Base-by-base conservation (phyloP, 495 filamentous ascomycete genomes). In the Wilcoxina mikolae region DNA sequence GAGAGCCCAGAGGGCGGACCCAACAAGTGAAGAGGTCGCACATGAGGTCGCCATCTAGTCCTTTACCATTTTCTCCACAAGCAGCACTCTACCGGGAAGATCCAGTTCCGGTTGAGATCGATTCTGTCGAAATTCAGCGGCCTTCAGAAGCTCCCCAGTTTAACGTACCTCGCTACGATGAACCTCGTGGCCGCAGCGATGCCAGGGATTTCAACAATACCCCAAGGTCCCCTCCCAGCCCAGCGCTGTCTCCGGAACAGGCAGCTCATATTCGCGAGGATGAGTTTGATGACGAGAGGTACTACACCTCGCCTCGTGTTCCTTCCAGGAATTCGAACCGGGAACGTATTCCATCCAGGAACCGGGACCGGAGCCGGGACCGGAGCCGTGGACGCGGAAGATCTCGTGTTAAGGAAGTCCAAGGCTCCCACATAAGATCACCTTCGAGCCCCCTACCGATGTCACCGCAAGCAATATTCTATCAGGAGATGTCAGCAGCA, bases 391-490 rank as follows among this genome's bases (percentile, higher is more conserved):
- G 20, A 3, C 4, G 26, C 10, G 26, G 39, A 4, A 15, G 53
- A n/a, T 17, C 27, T 38, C 3, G 38, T 20, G 25, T 29, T 3
- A 26, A 27, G 15, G 25, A 54, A 4, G 18, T 29, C 3, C 26
- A 54, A 20, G 38, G 18, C 10, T 64, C 60, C 23, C 53, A 67
- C 26, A 68, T 72, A 29, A 69, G 83, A 44, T 95, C 88, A 2
- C 86, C 88, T 23, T 85, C 87, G 0, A 87, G 83, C 2, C 86
- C 88, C 15, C 67, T 86, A 33, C 85, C 86, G 23, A 81, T 87
- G 69, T 70, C 75, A 12, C 60, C 72, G 4, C 63, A 52, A 25
- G 59, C 58, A 24, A 38, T 55, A 42, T 33, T 65, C 50, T 65
- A 57, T 46, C 49, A 53, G 56, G 46, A 61, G 17, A 66, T 65